Conservation (phyloP, 1,139 yeast species). For the Geotrichum bryndzae region DNA sequence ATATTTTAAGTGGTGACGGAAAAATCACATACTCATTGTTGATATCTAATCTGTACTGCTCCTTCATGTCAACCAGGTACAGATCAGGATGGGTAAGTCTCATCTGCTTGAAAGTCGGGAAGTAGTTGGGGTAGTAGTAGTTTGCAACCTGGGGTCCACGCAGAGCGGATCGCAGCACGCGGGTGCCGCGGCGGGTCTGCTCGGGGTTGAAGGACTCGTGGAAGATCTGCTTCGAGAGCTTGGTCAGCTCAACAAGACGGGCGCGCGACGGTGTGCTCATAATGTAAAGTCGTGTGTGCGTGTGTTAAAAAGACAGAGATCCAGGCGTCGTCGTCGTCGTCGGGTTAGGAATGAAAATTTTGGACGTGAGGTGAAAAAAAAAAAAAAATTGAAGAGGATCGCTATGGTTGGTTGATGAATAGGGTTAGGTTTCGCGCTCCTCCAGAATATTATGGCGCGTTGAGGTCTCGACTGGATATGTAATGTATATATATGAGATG, state of each 20-base stretch:
- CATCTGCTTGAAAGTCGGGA: conserved; percentile 54
- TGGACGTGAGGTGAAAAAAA: not conserved
- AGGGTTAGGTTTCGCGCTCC: not conserved
- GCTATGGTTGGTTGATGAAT: not conserved
- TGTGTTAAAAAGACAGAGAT: not conserved
- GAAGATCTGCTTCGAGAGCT: conserved; percentile 56
- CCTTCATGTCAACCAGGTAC: conserved; percentile 65
- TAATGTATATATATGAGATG: too few relatives aligned
- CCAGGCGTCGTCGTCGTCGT: not conserved
- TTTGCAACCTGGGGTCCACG: conserved; percentile 67
- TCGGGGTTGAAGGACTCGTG: conserved; percentile 65
- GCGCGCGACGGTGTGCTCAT: conserved; percentile 28
- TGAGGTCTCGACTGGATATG: too few relatives aligned
- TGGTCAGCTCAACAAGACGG: conserved; percentile 50
- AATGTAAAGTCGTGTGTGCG: not conserved
- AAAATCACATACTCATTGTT: conserved; percentile 26
- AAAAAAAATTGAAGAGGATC: not conserved
- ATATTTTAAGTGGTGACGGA: not conserved
- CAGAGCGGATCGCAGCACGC: conserved; percentile 64
- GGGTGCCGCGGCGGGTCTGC: conserved; percentile 66
- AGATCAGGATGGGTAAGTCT: conserved; percentile 52
- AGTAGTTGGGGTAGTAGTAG: conserved; percentile 72
- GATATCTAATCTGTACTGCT: conserved; percentile 45
- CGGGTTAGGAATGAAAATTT: not conserved
- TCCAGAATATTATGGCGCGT: not conserved